Percentiles rank a stretch among this genome's conserved stretches.
phyloP scores from a whole-genome alignment of 225 moss, liverwort and hornwort species.

The Climacium dendroides region DNA sequence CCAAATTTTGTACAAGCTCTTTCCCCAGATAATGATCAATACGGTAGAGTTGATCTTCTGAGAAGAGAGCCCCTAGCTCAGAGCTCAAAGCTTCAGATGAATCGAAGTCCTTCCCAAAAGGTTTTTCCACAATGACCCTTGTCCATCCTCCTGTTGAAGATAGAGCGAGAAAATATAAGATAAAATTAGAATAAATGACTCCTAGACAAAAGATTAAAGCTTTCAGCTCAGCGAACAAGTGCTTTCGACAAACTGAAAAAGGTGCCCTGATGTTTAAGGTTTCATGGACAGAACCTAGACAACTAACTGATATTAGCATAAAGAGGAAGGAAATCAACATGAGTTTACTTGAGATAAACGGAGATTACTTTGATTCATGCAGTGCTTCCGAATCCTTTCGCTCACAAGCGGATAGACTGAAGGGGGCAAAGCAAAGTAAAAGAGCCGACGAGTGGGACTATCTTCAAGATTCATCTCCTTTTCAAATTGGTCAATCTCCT shows the following conservation, averaged over 20 bases:
- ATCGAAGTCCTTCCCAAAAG: conserved; percentile 77
- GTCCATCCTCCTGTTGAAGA: conserved; percentile 68
- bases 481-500: conserved; percentile 41
- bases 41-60: conserved; percentile 82
- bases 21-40: conserved; percentile 97
- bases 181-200: background rate
- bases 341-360: background rate
- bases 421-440: conserved; percentile 83
- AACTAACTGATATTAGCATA: background rate
- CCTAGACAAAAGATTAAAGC: background rate
- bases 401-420: conserved; percentile 74
- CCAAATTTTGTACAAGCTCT: conserved; percentile 91
- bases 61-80: conserved; percentile 60
- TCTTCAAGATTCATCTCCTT: background rate
- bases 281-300: background rate
- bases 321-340: background rate
- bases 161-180: background rate
- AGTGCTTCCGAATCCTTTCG: conserved; percentile 45
- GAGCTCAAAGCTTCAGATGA: conserved; percentile 65
- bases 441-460: conserved; percentile 41
- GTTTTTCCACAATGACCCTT: conserved; percentile 90
- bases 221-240: background rate
- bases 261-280: background rate
- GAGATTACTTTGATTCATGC: conserved; percentile 53
- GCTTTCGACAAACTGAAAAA: background rate